Conservation (phyloP, 2,329 filamentous ascomycete genomes). For the Calonectria pseudoreteaudii region DNA sequence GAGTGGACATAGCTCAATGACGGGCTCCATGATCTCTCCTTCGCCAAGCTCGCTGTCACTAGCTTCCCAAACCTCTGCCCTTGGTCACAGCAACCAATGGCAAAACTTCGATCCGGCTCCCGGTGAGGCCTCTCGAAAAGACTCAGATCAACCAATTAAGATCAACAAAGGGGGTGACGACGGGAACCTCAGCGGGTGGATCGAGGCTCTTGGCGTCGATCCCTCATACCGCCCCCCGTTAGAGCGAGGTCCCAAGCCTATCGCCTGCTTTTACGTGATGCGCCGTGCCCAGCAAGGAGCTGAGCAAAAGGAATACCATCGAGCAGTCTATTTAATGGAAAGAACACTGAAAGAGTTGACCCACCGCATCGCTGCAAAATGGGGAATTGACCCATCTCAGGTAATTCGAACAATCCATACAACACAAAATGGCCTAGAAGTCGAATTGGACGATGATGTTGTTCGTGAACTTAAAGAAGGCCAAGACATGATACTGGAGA, state of each 20-base stretch:
- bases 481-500: constrained; percentile 88
- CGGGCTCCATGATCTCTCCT: constrained; percentile 73
- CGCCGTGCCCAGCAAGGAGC: constrained; percentile 63
- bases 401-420: constrained; percentile 79
- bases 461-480: constrained; percentile 87
- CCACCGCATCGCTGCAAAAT: constrained; percentile 80
- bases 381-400: constrained; percentile 78
- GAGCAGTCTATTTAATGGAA: constrained; percentile 86
- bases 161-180: constrained; percentile 68
- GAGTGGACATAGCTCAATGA: constrained; percentile 68
- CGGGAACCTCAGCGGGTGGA: constrained; percentile 81
- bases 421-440: constrained; percentile 79
- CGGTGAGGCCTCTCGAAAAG: constrained; percentile 59
- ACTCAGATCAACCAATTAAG: constrained; percentile 66
- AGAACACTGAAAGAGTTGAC: constrained; percentile 82
- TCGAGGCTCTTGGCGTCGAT: constrained; percentile 94
- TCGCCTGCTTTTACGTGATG: constrained; percentile 90
- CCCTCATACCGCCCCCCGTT: constrained; percentile 82
- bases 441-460: constrained; percentile 92
- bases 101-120: constrained; percentile 67
- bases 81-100: constrained; percentile 62
- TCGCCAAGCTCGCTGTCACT: constrained; percentile 75
- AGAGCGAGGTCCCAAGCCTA: constrained; percentile 76
- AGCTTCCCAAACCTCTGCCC: constrained; percentile 65
- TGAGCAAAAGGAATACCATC: constrained; percentile 75